A percentile compares a stretch with the other conserved stretches of the same genome.
These are phyloP conservation scores for Avena sativa DNA, from an alignment of 176 grass and related monocot genomes.

Conservation along the genomic window DNA sequence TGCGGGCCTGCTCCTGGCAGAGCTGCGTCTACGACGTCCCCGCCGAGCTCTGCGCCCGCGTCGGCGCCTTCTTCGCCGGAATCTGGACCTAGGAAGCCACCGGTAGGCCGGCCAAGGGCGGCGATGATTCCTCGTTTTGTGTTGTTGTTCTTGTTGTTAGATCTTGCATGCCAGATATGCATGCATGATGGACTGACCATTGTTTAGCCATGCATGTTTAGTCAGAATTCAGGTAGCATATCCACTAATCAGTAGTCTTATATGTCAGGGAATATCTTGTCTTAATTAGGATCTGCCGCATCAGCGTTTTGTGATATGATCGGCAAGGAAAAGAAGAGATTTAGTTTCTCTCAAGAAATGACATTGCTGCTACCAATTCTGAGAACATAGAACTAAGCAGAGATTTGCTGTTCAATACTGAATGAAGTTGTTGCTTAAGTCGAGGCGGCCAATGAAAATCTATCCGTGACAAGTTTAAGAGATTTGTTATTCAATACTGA, in stretches of 20 bases:
- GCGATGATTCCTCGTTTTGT: neutral
- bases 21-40: slow-evolving; percentile 48
- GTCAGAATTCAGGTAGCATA: neutral
- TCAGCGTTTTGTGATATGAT: neutral
- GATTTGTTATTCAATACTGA: too few species aligned
- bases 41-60: slow-evolving; percentile 32
- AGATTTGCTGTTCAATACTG: neutral
- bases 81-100: slow-evolving; percentile 24
- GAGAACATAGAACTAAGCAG: neutral
- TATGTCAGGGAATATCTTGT: too few species aligned
- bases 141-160: neutral
- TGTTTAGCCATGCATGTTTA: neutral
- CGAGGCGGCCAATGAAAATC: too few species aligned
- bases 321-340: too few species aligned
- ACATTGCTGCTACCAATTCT: neutral
- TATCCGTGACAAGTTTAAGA: too few species aligned
- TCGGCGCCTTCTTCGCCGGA: slow-evolving; percentile 40
- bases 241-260: neutral
- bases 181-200: neutral
- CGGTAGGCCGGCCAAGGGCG: neutral
- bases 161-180: neutral
- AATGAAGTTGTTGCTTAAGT: too few species aligned
- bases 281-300: neutral
- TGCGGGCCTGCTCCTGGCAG: slow-evolving; percentile 41
- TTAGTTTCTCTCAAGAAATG: neutral